Base-by-base conservation (phyloP, 192 early-diverging fungal genomes). In the Entrophospora sp. region DNA sequence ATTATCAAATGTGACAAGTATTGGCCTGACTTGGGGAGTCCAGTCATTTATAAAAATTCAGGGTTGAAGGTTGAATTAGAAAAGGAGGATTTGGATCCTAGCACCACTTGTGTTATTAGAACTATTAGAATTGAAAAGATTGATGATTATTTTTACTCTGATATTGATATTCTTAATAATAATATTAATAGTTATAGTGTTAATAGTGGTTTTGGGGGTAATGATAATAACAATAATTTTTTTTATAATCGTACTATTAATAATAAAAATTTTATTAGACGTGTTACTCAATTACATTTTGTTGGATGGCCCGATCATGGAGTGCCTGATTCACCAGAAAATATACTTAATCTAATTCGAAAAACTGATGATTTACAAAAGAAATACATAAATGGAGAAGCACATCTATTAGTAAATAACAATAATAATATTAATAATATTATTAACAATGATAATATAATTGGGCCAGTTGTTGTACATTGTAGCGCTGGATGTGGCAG, bases 251-350 rank as follows among this genome's bases (percentile, higher is more conserved):
- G 77, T 4, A 78, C 86, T 7, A 58, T 91, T 24, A 69, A 86
- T n/a, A 76, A 83, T 27, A 76, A 87, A 62, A 2, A 35, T 61
- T 3, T 58, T 56, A 4, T 72, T 72, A 58, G 77, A n/a, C 64
- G 53, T 3, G 71, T 95, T 1, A 86, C 88, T 18, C 92, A 93
- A 43, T 57, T 97, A 30, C 95, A 97, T 52, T 97, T 90, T 61
- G 70, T 84, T 25, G 88, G 84, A 0, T 97, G 93, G 93, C 84
- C 87, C 16, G 96, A 98, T 71, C 91, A 91, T 71, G 84, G 86
- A 14, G 85, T 84, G 5, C 92, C 91, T 1, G 80, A 85, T 32
- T 79, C 79, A 24, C 84, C 86, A 7, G 68, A 83, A 22, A 81
- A 82, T 14, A 76, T 90, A 10, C 73, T 89, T 45, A 66, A 81